phyloP scores from a whole-genome alignment of 163 green algal species.

The Dunaliella salina region DNA sequence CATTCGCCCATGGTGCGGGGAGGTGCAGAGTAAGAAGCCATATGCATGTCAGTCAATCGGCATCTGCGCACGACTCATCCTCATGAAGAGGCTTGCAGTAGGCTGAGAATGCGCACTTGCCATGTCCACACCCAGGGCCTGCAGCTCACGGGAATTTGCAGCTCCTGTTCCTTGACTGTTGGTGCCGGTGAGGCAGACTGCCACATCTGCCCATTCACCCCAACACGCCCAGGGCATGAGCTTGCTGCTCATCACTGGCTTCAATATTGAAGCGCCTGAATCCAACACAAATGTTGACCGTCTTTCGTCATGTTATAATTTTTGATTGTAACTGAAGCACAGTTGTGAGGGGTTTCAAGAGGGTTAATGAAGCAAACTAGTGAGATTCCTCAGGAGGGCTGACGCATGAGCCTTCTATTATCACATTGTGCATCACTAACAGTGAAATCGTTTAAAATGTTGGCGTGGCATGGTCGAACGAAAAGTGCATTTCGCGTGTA shows the following conservation, averaged over 20 bases:
- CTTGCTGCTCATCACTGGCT: neutral
- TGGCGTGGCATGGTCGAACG: no score
- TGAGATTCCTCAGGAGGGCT: no score
- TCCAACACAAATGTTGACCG: neutral
- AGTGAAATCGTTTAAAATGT: no score
- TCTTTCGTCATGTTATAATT: neutral
- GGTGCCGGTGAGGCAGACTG: slow-evolving; percentile 34
- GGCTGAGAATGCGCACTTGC: no score
- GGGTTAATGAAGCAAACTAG: neutral
- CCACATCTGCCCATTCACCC: slow-evolving; percentile 62
- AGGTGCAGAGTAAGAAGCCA: neutral
- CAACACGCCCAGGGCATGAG: slow-evolving; percentile 56
- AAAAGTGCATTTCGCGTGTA: no score
- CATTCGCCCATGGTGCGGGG: no score
- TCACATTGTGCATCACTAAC: neutral
- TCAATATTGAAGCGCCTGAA: neutral
- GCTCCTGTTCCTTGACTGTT: slow-evolving; percentile 7
- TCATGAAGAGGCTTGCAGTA: no score
- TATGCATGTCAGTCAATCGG: neutral
- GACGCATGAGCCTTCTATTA: neutral
- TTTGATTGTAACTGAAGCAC: neutral
- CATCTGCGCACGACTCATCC: no score
- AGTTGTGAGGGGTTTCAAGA: neutral
- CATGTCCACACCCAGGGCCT: no score
- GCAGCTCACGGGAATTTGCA: slow-evolving; percentile 26